Evolutionary conservation across 2,329 filamentous ascomycete species (phyloP).

Genomic region (Passalora sequoiae): DNA sequence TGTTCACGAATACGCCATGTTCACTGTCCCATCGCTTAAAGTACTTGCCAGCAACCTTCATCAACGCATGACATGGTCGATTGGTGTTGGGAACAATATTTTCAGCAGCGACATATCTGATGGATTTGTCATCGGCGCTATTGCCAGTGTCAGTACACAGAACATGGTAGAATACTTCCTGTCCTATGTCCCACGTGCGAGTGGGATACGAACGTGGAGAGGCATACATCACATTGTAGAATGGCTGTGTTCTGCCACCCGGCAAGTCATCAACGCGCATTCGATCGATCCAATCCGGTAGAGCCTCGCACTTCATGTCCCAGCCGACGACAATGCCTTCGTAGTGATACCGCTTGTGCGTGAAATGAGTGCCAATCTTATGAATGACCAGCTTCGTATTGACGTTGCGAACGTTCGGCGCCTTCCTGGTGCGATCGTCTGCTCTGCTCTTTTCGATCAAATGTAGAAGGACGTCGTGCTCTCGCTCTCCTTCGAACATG

Average conservation of each 20-base stretch:
- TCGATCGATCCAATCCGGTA: conserved; percentile 58
- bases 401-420: conserved; percentile 21
- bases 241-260: conserved; percentile 62
- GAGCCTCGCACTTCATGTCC: conserved; percentile 57
- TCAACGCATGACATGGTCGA: conserved; percentile 53
- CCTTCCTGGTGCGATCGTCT: conserved; percentile 53
- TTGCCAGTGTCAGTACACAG: conserved; percentile 56
- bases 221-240: conserved; percentile 82
- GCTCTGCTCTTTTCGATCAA: conserved; percentile 53
- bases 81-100: conserved; percentile 58
- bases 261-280: conserved; percentile 58
- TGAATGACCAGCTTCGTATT: conserved; percentile 46
- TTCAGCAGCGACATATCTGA: conserved; percentile 73
- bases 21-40: conserved; percentile 78
- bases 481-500: conserved; percentile 49
- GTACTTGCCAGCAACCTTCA: conserved; percentile 70
- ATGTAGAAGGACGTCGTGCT: conserved; percentile 51
- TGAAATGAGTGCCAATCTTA: conserved; percentile 76
- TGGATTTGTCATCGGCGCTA: conserved; percentile 57
- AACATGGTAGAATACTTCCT: conserved; percentile 73
- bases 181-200: neutral
- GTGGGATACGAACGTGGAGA: neutral
- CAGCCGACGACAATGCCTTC: conserved; percentile 83
- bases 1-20: conserved; percentile 71
- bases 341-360: conserved; percentile 74